Percentiles rank a stretch among this genome's conserved stretches.
Evolutionary conservation across 2,329 filamentous ascomycete genomes (phyloP).

Genomic region (Ophiocordyceps australis): DNA sequence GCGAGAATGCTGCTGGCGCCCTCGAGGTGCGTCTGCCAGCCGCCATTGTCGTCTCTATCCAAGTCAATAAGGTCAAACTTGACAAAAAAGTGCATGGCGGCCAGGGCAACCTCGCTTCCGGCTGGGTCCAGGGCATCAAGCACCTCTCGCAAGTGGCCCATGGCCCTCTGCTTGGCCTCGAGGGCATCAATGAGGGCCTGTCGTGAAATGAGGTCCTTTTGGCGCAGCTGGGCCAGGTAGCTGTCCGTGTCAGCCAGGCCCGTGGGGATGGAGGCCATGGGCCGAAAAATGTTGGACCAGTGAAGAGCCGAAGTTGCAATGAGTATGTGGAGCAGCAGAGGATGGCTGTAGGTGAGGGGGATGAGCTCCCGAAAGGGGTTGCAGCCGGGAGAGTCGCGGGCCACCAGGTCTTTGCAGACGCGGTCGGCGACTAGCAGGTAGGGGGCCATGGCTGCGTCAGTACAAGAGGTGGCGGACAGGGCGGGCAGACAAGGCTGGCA

Average conservation of each 20-base stretch:
- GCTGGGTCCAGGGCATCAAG: conserved; percentile 18
- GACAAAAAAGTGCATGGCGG: conserved; percentile 30
- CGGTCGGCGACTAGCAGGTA: conserved; percentile 26
- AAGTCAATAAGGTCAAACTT: conserved; percentile 32
- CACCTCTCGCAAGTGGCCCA: conserved; percentile 20
- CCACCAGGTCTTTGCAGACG: conserved; percentile 35
- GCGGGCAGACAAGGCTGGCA: conserved; percentile 2
- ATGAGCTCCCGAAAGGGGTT: conserved; percentile 31
- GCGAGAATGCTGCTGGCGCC: conserved; percentile 23
- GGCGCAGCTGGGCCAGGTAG: conserved; percentile 16
- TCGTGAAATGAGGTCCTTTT: conserved; percentile 17
- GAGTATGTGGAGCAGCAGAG: conserved; percentile 27
- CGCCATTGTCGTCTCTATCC: conserved; percentile 18
- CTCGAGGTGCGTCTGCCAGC: conserved; percentile 26
- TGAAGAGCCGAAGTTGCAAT: conserved; percentile 30
- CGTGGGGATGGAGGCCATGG: conserved; percentile 12
- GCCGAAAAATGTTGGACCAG: conserved; percentile 23
- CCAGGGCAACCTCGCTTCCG: conserved; percentile 26
- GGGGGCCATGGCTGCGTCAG: conserved; percentile 7
- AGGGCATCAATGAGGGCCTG: conserved; percentile 26
- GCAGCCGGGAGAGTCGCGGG: conserved; percentile 22
- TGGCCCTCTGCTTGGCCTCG: conserved; percentile 25
- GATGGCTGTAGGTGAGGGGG: conserved; percentile 23
- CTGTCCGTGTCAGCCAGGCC: conserved; percentile 15
- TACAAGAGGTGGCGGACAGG: background rate